These are phyloP conservation scores for Botryotinia calthae DNA, from an alignment of 2,329 filamentous ascomycete species.

Conservation along the genomic window DNA sequence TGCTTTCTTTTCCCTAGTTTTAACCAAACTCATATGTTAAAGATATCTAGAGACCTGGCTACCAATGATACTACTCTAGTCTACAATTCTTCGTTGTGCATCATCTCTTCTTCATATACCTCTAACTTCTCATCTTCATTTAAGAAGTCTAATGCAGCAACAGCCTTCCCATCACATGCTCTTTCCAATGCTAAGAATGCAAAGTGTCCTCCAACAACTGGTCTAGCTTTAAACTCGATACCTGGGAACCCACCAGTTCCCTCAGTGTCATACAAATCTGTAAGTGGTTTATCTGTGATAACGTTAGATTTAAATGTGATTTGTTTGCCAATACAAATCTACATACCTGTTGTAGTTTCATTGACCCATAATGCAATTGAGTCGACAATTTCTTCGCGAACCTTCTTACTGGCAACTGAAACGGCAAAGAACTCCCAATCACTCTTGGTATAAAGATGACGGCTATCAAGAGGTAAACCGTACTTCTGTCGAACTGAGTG, in stretches of 20 bases:
- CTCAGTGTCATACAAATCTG: constrained; percentile 80
- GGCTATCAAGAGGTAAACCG: constrained; percentile 76
- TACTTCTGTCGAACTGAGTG: constrained; percentile 74
- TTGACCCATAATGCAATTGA: constrained; percentile 79
- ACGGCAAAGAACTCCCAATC: constrained; percentile 92
- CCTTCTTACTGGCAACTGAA: constrained; percentile 67
- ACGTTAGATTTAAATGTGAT: constrained; percentile 23
- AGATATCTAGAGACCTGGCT: neutral
- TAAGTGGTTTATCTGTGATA: constrained; percentile 64
- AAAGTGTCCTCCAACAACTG: constrained; percentile 84
- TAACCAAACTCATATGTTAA: neutral
- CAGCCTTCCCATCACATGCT: constrained; percentile 70
- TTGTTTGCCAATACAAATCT: neutral
- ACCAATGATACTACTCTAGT: neutral
- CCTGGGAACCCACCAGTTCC: constrained; percentile 72
- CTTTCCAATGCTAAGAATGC: constrained; percentile 78
- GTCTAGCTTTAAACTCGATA: constrained; percentile 73
- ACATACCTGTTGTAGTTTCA: constrained; percentile 66
- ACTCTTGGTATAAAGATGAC: constrained; percentile 82
- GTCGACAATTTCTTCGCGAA: constrained; percentile 69
- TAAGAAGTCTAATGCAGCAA: constrained; percentile 54
- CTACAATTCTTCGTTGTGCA: constrained; percentile 30
- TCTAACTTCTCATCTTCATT: constrained; percentile 39
- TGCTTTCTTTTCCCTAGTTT: neutral
- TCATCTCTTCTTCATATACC: constrained; percentile 8